These are phyloP conservation scores for Otatea glauca DNA, from an alignment of 176 grass and related monocot species.

Conservation along the genomic window DNA sequence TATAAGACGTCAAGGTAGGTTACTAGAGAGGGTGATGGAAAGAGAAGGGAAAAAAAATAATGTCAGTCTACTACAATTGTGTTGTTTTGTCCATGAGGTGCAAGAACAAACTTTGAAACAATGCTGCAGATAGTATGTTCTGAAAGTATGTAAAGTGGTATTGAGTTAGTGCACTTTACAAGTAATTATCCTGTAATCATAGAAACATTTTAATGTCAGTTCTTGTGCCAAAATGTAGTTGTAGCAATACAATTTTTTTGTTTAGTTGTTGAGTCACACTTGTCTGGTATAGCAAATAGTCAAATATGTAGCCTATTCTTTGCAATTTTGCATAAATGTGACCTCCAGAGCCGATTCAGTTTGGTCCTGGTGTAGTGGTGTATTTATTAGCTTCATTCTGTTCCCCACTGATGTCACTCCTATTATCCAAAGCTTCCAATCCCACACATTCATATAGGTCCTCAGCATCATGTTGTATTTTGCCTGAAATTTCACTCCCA, in stretches of 20 bases:
- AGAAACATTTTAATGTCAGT: neutral
- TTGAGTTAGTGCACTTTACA: conserved; percentile 9
- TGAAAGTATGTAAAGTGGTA: neutral
- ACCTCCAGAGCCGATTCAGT: neutral
- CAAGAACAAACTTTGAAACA: conserved; percentile 17
- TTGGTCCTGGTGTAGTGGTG: neutral
- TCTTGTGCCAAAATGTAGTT: neutral
- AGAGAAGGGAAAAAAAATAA: neutral
- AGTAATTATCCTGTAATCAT: neutral
- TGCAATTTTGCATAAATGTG: conserved; percentile 19
- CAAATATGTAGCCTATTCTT: neutral
- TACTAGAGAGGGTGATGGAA: neutral
- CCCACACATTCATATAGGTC: conserved; percentile 1
- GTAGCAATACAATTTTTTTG: neutral
- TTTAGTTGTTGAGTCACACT: conserved; percentile 4
- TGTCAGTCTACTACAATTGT: neutral
- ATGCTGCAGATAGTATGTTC: neutral
- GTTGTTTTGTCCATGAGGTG: neutral
- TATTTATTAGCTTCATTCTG: conserved; percentile 18
- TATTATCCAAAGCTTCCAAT: neutral
- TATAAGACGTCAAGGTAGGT: neutral
- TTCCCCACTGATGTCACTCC: neutral
- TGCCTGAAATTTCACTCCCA: conserved; percentile 21
- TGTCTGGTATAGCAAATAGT: conserved; percentile 10
- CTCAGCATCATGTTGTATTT: conserved; percentile 4